Conservation (phyloP, 768 basidiomycete species). For the Tulasnella calospora region DNA sequence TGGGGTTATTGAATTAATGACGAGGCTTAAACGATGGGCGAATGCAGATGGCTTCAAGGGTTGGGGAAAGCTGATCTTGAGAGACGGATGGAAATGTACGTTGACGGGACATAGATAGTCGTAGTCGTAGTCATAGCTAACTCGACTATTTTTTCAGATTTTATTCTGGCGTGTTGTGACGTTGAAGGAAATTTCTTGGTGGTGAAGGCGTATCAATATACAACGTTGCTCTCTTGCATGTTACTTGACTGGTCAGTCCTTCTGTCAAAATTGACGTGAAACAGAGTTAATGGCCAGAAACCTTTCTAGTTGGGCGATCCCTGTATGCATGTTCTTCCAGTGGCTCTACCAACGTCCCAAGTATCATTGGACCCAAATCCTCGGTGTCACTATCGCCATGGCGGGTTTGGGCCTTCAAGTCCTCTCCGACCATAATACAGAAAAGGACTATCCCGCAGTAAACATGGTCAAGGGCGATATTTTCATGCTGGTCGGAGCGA, state of each 20-base stretch:
- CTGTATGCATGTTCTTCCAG: conserved; percentile 75
- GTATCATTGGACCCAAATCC: conserved; percentile 78
- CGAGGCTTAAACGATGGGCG: neutral
- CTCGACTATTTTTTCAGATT: conserved; percentile 45
- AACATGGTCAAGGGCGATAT: conserved; percentile 71
- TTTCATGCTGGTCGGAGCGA: conserved; percentile 82
- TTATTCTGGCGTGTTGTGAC: conserved; percentile 72
- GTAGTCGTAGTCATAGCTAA: neutral
- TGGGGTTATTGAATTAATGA: neutral
- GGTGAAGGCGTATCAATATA: conserved; percentile 81
- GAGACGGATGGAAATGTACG: conserved; percentile 86
- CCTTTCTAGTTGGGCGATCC: conserved; percentile 71
- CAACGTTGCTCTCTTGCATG: conserved; percentile 83
- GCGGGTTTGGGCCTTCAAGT: conserved; percentile 76
- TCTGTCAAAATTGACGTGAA: neutral
- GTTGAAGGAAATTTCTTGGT: conserved; percentile 87
- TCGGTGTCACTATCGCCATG: conserved; percentile 69
- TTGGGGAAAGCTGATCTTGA: conserved; percentile 66
- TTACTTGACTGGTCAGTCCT: conserved; percentile 72
- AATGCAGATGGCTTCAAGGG: conserved; percentile 71
- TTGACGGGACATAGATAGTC: neutral
- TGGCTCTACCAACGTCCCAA: conserved; percentile 75
- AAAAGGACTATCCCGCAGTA: conserved; percentile 65
- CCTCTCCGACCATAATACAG: conserved; percentile 67
- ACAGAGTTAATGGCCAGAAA: neutral